Evolutionary conservation across 371 early-diverging fungal species (phyloP).

Genomic region (Mortierella sp.): DNA sequence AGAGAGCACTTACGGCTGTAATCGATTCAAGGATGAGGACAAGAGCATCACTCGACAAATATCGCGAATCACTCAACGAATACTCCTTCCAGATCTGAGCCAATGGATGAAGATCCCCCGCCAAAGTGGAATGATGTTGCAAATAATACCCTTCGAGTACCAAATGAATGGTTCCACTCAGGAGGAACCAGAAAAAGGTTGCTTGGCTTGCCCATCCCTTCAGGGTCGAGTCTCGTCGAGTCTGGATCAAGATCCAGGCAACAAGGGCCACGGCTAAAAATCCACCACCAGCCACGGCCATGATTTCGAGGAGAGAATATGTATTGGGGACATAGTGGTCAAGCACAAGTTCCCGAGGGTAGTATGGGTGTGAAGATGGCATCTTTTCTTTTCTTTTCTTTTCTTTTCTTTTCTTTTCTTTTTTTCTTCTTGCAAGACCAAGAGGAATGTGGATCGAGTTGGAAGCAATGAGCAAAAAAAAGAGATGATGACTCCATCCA

Average conservation of each 20-base stretch:
- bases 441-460: too few relatives aligned
- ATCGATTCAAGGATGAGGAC: constrained; percentile 82
- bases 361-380: constrained; percentile 61
- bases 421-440: too few relatives aligned
- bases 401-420: too few relatives aligned
- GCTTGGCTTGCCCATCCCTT: constrained; percentile 6
- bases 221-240: constrained; percentile 21
- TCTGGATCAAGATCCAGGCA: constrained; percentile 21
- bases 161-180: constrained; percentile 78
- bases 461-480: too few relatives aligned
- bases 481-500: too few relatives aligned
- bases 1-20: constrained; percentile 71
- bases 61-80: constrained; percentile 86
- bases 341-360: constrained; percentile 56
- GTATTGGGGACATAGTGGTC: constrained; percentile 62
- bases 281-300: constrained; percentile 43
- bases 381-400: not conserved
- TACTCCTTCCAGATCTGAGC: constrained; percentile 94
- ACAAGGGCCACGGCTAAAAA: constrained; percentile 28
- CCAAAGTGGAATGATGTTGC: constrained; percentile 64
- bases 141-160: constrained; percentile 90
- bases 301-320: constrained; percentile 41
- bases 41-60: constrained; percentile 79
- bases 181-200: constrained; percentile 80
- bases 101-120: constrained; percentile 68